These are phyloP conservation scores for Blastomyces gilchristii DNA, from an alignment of 2,329 filamentous ascomycete species.

Conservation along the genomic window DNA sequence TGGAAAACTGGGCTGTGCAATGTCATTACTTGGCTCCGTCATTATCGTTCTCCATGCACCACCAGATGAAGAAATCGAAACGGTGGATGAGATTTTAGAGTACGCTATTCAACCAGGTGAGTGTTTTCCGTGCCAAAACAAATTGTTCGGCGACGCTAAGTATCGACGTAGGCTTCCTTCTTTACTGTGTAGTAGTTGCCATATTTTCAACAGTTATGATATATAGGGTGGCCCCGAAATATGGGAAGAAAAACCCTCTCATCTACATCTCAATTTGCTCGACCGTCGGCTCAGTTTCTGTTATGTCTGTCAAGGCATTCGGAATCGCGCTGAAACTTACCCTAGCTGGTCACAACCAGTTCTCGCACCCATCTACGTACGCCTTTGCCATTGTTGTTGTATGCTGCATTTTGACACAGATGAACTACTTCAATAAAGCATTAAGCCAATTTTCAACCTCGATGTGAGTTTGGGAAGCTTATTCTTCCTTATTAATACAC, in stretches of 20 bases:
- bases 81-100: constrained; percentile 80
- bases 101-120: constrained; percentile 86
- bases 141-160: constrained; percentile 9
- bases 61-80: constrained; percentile 80
- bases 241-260: constrained; percentile 91
- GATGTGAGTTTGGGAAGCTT: constrained; percentile 54
- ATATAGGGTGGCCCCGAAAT: constrained; percentile 77
- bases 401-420: constrained; percentile 94
- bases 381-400: constrained; percentile 89
- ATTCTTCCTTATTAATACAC: not conserved
- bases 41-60: constrained; percentile 97
- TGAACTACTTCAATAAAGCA: constrained; percentile 99
- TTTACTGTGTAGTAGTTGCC: constrained; percentile 71
- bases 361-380: constrained; percentile 88
- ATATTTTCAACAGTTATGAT: constrained; percentile 90
- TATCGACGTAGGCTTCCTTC: constrained; percentile 59
- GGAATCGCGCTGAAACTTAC: constrained; percentile 96
- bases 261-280: constrained; percentile 98
- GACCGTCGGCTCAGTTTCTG: constrained; percentile 89
- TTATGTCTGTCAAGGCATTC: constrained; percentile 99
- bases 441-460: constrained; percentile 93
- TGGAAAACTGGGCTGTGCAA: constrained; percentile 89
- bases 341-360: constrained; percentile 86
- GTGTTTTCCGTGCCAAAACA: constrained; percentile 16
- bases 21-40: constrained; percentile 89